A percentile compares a stretch with the other conserved stretches of the same genome.
These are phyloP conservation scores for Fusarium albosuccineum DNA, from an alignment of 2,329 filamentous ascomycete species.

Conservation along the genomic window DNA sequence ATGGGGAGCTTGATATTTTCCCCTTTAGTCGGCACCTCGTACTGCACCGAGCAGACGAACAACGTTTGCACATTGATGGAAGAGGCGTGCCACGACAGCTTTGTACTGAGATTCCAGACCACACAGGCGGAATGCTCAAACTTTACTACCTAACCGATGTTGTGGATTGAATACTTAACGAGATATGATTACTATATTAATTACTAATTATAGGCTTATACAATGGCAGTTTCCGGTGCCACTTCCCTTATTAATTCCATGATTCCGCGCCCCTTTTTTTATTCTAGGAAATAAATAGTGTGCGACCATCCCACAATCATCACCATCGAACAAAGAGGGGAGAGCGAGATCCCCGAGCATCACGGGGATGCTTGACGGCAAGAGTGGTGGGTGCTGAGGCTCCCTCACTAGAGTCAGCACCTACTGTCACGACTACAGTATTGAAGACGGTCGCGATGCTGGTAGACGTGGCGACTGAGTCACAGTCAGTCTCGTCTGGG, in stretches of 20 bases:
- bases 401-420: conserved; percentile 4
- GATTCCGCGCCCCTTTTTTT: conserved; percentile 12
- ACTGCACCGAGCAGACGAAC: too few species aligned
- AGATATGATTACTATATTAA: conserved; percentile 26
- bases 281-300: conserved; percentile 9
- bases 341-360: conserved; percentile 19
- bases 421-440: conserved; percentile 52
- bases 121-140: too few species aligned
- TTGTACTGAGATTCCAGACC: too few species aligned
- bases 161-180: background rate
- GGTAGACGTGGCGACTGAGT: conserved; percentile 44
- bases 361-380: conserved; percentile 13
- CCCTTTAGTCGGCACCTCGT: too few species aligned
- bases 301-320: background rate
- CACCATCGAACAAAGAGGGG: conserved; percentile 32
- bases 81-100: too few species aligned
- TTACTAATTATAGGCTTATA: conserved; percentile 26
- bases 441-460: conserved; percentile 53
- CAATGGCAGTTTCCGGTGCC: conserved; percentile 15
- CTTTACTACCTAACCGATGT: too few species aligned
- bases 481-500: conserved; percentile 39
- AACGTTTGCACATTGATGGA: too few species aligned
- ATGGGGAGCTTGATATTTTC: too few species aligned
- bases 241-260: conserved; percentile 5
- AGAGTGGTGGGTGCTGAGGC: conserved; percentile 24